Conservation (phyloP, 768 basidiomycete genomes). For the Naganishia kalamii region DNA sequence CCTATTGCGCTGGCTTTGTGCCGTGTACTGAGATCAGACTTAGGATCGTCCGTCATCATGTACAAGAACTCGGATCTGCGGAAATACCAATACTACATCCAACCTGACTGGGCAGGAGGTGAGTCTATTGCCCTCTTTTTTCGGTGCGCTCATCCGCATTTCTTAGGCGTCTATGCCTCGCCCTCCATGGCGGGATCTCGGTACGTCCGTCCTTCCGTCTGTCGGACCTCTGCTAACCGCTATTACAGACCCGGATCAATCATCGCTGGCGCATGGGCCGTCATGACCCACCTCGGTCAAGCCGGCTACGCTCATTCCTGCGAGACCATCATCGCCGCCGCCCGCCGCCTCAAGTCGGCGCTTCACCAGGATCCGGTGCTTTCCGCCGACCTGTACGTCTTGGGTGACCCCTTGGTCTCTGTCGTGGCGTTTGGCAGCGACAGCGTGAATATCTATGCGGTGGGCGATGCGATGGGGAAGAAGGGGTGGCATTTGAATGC, state of each 20-base stretch:
- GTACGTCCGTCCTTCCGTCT: slow-evolving; percentile 49
- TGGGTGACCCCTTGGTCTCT: slow-evolving; percentile 82
- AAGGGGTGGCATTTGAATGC: slow-evolving; percentile 90
- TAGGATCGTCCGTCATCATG: slow-evolving; percentile 92
- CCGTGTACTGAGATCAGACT: background rate
- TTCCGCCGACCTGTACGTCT: slow-evolving; percentile 66
- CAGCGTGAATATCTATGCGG: slow-evolving; percentile 69
- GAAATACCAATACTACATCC: slow-evolving; percentile 77
- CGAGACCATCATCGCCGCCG: slow-evolving; percentile 66
- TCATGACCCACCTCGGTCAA: slow-evolving; percentile 85
- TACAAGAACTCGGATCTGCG: slow-evolving; percentile 73
- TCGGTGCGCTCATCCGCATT: background rate
- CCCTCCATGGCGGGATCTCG: slow-evolving; percentile 75
- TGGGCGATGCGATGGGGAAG: slow-evolving; percentile 80
- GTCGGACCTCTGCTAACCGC: background rate
- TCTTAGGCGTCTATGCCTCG: slow-evolving; percentile 68
- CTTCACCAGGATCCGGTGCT: slow-evolving; percentile 53
- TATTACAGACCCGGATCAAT: slow-evolving; percentile 70
- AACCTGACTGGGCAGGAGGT: slow-evolving; percentile 67
- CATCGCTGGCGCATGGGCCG: slow-evolving; percentile 93
- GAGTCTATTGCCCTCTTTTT: slow-evolving; percentile 27
- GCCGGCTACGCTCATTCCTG: slow-evolving; percentile 89
- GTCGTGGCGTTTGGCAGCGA: slow-evolving; percentile 79
- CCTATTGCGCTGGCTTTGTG: background rate
- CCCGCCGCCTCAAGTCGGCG: slow-evolving; percentile 62